A percentile compares a stretch with the other conserved stretches of the same genome.
phyloP scores from a whole-genome alignment of 768 basidiomycete species.

The Lactarius sp. region DNA sequence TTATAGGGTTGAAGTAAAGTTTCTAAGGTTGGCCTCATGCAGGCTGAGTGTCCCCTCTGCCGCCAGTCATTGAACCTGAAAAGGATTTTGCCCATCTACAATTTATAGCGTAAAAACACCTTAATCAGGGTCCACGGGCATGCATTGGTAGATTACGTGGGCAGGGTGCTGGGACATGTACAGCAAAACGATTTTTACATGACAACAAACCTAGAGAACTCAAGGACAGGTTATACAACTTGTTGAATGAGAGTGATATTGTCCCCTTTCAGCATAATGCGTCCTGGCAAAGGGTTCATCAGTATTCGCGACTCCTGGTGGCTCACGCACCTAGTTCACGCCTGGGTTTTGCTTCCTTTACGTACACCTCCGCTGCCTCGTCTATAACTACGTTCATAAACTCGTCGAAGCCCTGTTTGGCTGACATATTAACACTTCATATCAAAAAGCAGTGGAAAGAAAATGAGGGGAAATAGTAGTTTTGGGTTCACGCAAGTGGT shows the following conservation, averaged over 20 bases:
- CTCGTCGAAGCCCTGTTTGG: slow-evolving; percentile 90
- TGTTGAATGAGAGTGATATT: slow-evolving; percentile 98
- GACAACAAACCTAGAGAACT: slow-evolving; percentile 14
- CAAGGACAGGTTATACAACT: slow-evolving; percentile 31
- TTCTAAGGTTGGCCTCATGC: slow-evolving; percentile 13
- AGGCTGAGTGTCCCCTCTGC: slow-evolving; percentile 87
- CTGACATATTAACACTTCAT: slow-evolving; percentile 16
- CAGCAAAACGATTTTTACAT: slow-evolving; percentile 24
- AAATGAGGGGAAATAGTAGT: slow-evolving; percentile 11
- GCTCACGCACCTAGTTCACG: slow-evolving; percentile 67
- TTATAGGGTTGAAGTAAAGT: not conserved
- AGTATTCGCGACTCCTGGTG: slow-evolving; percentile 3
- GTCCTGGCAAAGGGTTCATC: slow-evolving; percentile 48
- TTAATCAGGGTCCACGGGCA: not conserved
- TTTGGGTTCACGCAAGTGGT: slow-evolving; percentile 1
- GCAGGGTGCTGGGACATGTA: slow-evolving; percentile 1
- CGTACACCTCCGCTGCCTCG: slow-evolving; percentile 86
- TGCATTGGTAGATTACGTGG: not conserved
- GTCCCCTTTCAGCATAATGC: slow-evolving; percentile 94
- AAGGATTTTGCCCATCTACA: slow-evolving; percentile 75
- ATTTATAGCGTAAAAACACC: slow-evolving; percentile 46
- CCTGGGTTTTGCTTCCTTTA: slow-evolving; percentile 83
- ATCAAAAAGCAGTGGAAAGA: not conserved
- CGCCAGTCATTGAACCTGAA: slow-evolving; percentile 68
- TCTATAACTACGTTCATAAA: slow-evolving; percentile 99